These are phyloP conservation scores for Hypoxylon fragiforme DNA, from an alignment of 495 filamentous ascomycete genomes.

Conservation along the genomic window DNA sequence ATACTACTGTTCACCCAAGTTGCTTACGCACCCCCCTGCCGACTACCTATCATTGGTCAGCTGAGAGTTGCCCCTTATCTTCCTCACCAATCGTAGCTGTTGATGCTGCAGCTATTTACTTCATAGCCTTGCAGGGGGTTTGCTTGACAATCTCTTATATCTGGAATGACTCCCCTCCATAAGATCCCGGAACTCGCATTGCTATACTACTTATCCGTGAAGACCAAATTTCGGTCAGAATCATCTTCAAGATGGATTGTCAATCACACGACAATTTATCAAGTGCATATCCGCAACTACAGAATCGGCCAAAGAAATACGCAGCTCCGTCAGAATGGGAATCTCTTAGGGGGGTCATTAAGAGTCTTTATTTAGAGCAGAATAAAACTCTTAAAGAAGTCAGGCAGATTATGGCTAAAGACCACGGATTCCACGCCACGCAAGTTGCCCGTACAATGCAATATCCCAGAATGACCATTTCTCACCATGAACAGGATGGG, in stretches of 20 bases:
- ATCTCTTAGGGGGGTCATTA: constrained; percentile 21
- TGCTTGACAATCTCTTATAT: too few relatives aligned
- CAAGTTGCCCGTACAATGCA: constrained; percentile 22
- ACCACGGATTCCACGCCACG: constrained; percentile 41
- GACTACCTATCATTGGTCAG: background rate
- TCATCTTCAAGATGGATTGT: background rate
- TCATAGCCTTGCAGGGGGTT: background rate
- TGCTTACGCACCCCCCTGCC: background rate
- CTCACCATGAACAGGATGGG: constrained; percentile 24
- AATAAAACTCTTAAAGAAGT: constrained; percentile 40
- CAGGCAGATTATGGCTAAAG: constrained; percentile 41
- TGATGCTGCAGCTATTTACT: background rate
- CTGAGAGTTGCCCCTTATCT: background rate
- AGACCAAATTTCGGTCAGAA: background rate
- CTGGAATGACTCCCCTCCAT: too few relatives aligned
- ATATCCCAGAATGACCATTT: background rate
- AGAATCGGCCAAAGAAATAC: constrained; percentile 2
- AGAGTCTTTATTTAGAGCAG: constrained; percentile 42
- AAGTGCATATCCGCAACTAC: background rate
- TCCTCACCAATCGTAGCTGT: constrained; percentile 1
- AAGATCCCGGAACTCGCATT: too few relatives aligned
- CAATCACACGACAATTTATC: background rate
- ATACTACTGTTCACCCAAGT: background rate
- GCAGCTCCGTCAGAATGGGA: constrained; percentile 9
- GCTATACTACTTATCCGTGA: too few relatives aligned